Percentiles rank a stretch among this genome's conserved stretches.
Conservation (phyloP, 2,329 filamentous ascomycete genomes). For the Pseudocercospora fijiensis region DNA sequence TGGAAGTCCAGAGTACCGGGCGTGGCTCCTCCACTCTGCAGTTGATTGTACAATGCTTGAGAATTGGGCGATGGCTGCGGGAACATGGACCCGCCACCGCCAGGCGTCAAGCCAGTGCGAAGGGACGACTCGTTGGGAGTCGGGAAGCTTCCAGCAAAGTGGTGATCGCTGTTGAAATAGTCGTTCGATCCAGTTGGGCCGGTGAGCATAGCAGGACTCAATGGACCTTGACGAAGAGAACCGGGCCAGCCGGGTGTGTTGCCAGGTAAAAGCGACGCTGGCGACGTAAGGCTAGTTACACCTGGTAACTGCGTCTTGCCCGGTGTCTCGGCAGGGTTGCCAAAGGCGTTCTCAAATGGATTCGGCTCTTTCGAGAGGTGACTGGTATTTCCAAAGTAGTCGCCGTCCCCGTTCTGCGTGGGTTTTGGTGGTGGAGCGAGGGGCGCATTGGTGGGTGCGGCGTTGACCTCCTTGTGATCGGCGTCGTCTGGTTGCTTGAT, state of each 20-base stretch:
- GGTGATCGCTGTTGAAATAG: slow-evolving; percentile 73
- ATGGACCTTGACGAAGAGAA: slow-evolving; percentile 83
- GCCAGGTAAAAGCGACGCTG: slow-evolving; percentile 74
- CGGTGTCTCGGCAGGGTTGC: slow-evolving; percentile 71
- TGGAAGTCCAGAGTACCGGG: slow-evolving; percentile 93
- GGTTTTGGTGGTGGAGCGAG: slow-evolving; percentile 55
- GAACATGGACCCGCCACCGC: slow-evolving; percentile 96
- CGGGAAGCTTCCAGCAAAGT: slow-evolving; percentile 80
- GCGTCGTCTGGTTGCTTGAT: slow-evolving; percentile 39
- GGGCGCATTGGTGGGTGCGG: slow-evolving; percentile 47
- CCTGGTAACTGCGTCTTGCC: slow-evolving; percentile 78
- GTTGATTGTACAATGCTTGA: slow-evolving; percentile 74
- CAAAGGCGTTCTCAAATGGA: slow-evolving; percentile 95
- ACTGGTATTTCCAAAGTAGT: slow-evolving; percentile 50
- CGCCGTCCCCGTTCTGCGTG: slow-evolving; percentile 45
- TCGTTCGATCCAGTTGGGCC: slow-evolving; percentile 71
- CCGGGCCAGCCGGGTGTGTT: slow-evolving; percentile 78
- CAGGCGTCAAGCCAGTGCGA: slow-evolving; percentile 86
- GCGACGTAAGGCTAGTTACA: slow-evolving; percentile 86
- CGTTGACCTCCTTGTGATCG: slow-evolving; percentile 32
- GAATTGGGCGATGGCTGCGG: slow-evolving; percentile 85
- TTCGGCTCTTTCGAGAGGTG: slow-evolving; percentile 80
- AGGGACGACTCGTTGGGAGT: slow-evolving; percentile 96
- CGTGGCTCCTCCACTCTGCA: slow-evolving; percentile 79
- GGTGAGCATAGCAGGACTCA: slow-evolving; percentile 96